Percentiles rank a stretch among this genome's conserved stretches.
phyloP scores from a whole-genome alignment of 2,329 filamentous ascomycete genomes.

The Aspergillus sp. region DNA sequence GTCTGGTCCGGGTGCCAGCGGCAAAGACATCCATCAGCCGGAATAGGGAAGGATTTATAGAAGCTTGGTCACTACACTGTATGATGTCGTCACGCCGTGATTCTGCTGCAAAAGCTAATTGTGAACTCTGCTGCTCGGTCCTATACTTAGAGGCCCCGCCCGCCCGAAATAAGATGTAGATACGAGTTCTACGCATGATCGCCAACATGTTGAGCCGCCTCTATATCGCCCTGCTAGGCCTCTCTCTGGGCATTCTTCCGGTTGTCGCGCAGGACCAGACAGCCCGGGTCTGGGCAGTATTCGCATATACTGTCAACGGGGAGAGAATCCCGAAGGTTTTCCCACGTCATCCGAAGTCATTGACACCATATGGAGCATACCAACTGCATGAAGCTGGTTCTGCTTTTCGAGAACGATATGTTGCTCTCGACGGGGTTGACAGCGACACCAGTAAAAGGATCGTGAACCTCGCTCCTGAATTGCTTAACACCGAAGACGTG shows the following conservation, averaged over 20 bases:
- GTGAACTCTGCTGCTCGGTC: not conserved
- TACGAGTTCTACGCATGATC: not conserved
- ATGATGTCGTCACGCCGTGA: conserved; percentile 8
- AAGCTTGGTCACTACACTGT: not conserved
- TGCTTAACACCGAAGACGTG: conserved; percentile 48
- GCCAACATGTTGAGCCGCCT: conserved; percentile 10
- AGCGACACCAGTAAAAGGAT: conserved; percentile 38
- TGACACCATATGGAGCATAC: conserved; percentile 58
- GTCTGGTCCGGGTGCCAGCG: not conserved
- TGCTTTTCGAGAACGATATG: conserved; percentile 55
- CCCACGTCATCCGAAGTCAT: conserved; percentile 30
- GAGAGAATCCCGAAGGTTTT: conserved; percentile 53
- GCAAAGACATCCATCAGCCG: conserved; percentile 1
- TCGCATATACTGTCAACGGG: conserved; percentile 56
- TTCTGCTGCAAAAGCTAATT: not conserved
- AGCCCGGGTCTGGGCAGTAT: conserved; percentile 47
- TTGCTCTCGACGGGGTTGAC: conserved; percentile 33
- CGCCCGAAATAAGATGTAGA: not conserved
- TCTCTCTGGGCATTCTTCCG: conserved; percentile 13
- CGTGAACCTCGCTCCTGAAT: conserved; percentile 45
- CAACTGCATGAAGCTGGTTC: conserved; percentile 52
- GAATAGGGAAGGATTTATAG: not conserved
- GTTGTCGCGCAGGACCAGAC: conserved; percentile 27
- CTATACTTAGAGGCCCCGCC: not conserved
- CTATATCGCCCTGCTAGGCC: not conserved